Percentiles rank a stretch among this genome's conserved stretches.
Conservation (phyloP, 805 yeast genomes). For the Wickerhamiella musiphila region DNA sequence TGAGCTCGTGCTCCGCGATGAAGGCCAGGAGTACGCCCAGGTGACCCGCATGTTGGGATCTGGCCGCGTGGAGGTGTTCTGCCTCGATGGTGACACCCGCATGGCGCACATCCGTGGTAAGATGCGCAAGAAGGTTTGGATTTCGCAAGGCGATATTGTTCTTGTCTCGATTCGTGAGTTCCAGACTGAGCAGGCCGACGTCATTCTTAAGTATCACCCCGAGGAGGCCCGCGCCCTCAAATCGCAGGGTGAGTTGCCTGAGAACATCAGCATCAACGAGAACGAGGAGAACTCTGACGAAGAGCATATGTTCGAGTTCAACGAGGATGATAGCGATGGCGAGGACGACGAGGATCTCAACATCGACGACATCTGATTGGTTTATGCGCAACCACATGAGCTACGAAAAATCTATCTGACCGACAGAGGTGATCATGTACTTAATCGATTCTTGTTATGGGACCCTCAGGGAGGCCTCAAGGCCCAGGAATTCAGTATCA, state of each 20-base stretch:
- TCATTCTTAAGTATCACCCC: conserved; percentile 86
- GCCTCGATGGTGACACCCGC: conserved; percentile 88
- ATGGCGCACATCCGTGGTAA: conserved; percentile 98
- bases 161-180: conserved; percentile 92
- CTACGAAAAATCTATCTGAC: not conserved
- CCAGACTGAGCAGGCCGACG: conserved; percentile 97
- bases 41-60: conserved; percentile 96
- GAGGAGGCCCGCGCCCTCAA: conserved; percentile 97
- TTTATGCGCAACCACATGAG: not conserved
- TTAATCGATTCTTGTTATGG: no score
- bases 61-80: conserved; percentile 87
- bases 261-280: conserved; percentile 91
- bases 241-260: conserved; percentile 92
- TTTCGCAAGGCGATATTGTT: conserved; percentile 96
- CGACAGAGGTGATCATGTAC: no score
- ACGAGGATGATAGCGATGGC: conserved; percentile 55
- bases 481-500: no score
- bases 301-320: conserved; percentile 94
- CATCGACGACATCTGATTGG: conserved; percentile 72
- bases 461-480: no score
- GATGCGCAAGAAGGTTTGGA: conserved; percentile 98
- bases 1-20: conserved; percentile 81
- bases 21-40: conserved; percentile 97
- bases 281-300: conserved; percentile 96
- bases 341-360: conserved; percentile 52